Evolutionary conservation across 2,329 filamentous ascomycete genomes (phyloP), one percentile per base, ranked within the genome.

Genomic region (Didymella keratinophila): DNA sequence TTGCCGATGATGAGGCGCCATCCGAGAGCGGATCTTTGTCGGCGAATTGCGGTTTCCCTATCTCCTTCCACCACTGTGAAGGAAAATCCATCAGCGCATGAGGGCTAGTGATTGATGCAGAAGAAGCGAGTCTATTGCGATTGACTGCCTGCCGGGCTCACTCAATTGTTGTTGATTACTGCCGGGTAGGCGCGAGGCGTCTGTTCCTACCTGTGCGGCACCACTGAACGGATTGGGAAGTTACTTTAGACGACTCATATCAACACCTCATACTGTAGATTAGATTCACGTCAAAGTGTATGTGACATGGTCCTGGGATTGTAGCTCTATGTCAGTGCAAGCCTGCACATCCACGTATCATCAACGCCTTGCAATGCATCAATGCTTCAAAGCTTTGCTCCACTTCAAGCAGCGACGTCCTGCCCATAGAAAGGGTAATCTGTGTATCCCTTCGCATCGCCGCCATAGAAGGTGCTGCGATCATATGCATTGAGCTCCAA

Each of bases 401-500:
- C 12, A 20, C 55, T 21, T 68, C 64, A 66, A 45, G 69, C 63
- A 47, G 70, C 23, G 49, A 51, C 57, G 4, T 56, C 46, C 27
- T 65, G 61, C 49, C 62, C 62, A 34, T 66, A 67, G 44, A 78
- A 78, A 10, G 76, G 74, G 57, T 81, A 80, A 52, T 80, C 78
- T 9, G 67, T 69, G 61, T 79, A 80, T 2, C 78, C 78, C 51
- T 76, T 76, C 30, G 71, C 70, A 39, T 77, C 70, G 8, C 73
- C 70, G 12, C 69, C 73, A 57, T 84, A 83, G 61, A 83, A 83
- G 0, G 78, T 79, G 34, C 69, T 64, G n/a, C 79, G 72, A 49
- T 82, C 75, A 57, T 80, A 81, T 21, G 67, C 62, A 4, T 73
- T 74, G 43, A 83, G 66, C 36, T 70, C 65, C 14, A 78, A 64